Conservation (phyloP, 1,284 basidiomycete species). For the Trametes hirsuta region DNA sequence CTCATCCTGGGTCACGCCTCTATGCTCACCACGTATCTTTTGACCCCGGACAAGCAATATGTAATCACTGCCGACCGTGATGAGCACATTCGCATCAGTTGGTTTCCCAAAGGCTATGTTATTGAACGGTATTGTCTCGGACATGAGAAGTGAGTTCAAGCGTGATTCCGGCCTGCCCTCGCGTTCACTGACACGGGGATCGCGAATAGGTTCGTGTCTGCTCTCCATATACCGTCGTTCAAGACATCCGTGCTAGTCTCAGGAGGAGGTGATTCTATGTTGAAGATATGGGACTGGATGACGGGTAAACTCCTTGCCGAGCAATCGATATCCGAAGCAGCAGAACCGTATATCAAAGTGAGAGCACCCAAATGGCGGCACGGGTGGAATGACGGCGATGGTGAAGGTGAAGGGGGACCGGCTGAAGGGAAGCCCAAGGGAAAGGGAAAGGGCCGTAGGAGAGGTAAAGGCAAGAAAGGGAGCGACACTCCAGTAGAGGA, state of each 20-base stretch:
- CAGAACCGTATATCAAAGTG: conserved; percentile 68
- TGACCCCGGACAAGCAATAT: conserved; percentile 68
- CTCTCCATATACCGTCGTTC: conserved; percentile 68
- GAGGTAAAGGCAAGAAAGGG: conserved; percentile 28
- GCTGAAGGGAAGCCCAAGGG: conserved; percentile 24
- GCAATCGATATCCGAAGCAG: conserved; percentile 55
- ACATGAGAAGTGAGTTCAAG: conserved; percentile 67
- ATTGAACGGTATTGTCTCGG: conserved; percentile 88
- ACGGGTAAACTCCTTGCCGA: conserved; percentile 56
- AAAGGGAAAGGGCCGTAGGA: conserved; percentile 32
- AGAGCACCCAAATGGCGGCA: conserved; percentile 43
- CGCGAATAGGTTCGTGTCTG: conserved; percentile 73
- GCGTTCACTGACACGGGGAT: neutral
- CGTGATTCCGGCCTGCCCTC: neutral
- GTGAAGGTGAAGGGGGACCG: conserved; percentile 33
- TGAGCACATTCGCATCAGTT: conserved; percentile 91
- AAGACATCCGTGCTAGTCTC: conserved; percentile 65
- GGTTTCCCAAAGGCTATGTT: conserved; percentile 82
- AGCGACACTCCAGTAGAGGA: conserved; percentile 22
- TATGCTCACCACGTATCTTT: conserved; percentile 72
- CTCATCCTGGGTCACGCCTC: conserved; percentile 89
- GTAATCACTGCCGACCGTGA: conserved; percentile 91
- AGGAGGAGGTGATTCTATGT: conserved; percentile 82
- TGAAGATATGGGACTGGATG: conserved; percentile 85
- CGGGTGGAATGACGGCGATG: conserved; percentile 42